Base-by-base conservation (phyloP, 768 basidiomycete species). In the Suillus ampliporus region DNA sequence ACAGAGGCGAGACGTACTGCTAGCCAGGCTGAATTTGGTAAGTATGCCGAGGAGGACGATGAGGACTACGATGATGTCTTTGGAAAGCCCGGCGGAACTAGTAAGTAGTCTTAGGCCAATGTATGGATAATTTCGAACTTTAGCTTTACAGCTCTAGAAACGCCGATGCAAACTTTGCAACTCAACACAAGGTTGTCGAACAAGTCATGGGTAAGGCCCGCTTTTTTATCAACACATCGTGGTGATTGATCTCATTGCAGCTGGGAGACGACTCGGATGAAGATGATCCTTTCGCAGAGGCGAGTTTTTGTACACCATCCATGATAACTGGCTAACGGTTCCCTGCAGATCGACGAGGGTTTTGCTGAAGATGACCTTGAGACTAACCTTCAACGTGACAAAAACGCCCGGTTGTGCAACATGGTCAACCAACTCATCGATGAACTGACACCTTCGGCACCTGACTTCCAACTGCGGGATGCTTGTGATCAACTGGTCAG, bases 51-150 rank as follows among this genome's bases (percentile, higher is more conserved):
- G 76, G 88, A 87, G 10, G 93, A 97, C 31, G 92, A 87, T 5
- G 89, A 98, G 70, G 94, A 98, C 72, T 99, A 97, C 69, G 94
- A 97, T 52, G 97, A 97, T 73, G 89, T 98, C 11, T 97, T 99
- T 75, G 94, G 86, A 63, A 93, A 92, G 74, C 82, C 81, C 21
- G 90, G 84, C 64, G 85, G 86, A 28, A 81, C 83, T 13, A 79
- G 92, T 91, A 64, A 75, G 90, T 79, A n/a, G 1, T 17, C 28
- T 64, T 61, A 41, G 13, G 23, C 26, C 14, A 40, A 57, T n/a
- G 41, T 54, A 10, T 17, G 61, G 43, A 53, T 58, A 34, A 40
- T 62, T 35, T 63, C 35, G 19, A 14, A 23, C 54, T 47, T 50
- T 61, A 38, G 64, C 21, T 37, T 65, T 84, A 84, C 79, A 57